Base-by-base conservation (phyloP, 1,284 basidiomycete genomes). In the Pholiota adiposa region DNA sequence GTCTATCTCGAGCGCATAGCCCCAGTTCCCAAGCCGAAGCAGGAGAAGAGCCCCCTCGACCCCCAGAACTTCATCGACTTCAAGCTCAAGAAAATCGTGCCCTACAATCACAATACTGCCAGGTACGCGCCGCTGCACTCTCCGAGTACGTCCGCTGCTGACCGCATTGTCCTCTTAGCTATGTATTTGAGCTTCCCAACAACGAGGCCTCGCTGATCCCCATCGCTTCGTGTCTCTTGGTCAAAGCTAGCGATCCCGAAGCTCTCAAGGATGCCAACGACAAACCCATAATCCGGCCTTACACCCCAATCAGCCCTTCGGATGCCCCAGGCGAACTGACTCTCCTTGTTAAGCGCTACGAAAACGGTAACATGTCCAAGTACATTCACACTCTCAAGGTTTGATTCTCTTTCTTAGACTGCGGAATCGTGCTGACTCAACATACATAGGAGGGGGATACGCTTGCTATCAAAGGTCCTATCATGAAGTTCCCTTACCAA, bases 31-130 rank as follows among this genome's bases (percentile, higher is more conserved):
- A 79, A 78, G 58, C 66, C 74, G 27, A 75, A 72, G 61, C 81
- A 81, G 60, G 74, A 82, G 69, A 88, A 85, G 70, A 89, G 86
- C 66, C 86, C 89, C 6, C 79, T 93, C 40, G 86, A 92, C 71
- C 84, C 90, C 23, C 76, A 92, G 62, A 85, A 87, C 64, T 95
- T 90, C 70, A 74, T 86, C 54, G 85, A 92, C 72, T 88, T 98
- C 75, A 90, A 87, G 71, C 84, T 98, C 69, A 92, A 92, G 76
- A 86, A 89, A 71, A 80, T 98, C 67, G 83, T 89, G 67, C 88
- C 89, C 1, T 98, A 98, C 83, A 99, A 97, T 83, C 91, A 97
- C 82, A 95, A 97, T 77, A 89, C 93, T 4, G 80, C 91, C 34
- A 84, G 84, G 83, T 90, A 65, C 61, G 80, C 48, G 27, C 34